Evolutionary conservation across 495 filamentous ascomycete species (phyloP), one percentile per base, ranked within the genome.

Genomic region (Letharia columbiana): DNA sequence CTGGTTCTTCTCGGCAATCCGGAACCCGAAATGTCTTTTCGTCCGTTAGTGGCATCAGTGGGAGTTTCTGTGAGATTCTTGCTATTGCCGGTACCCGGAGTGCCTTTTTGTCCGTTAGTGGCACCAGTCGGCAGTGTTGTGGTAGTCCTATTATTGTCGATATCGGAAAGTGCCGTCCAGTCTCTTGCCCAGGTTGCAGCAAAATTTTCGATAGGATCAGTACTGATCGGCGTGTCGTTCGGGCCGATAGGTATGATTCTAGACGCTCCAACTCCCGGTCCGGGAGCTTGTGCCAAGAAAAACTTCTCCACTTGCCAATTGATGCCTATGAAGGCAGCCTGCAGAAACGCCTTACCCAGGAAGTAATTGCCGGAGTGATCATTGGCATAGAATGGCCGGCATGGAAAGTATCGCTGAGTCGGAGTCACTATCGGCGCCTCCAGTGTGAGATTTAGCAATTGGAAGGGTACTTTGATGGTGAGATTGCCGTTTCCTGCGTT

Each of bases 291-390:
- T 8, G 79, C 81, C 23, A 83, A 71, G 70, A 77, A 83, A 75
- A 76, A 82, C 17, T 67, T 75, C 12, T 77, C 76, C n/a, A 69
- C 62, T 42, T 66, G 71, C 76, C 77, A 83, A 72, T 84, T 83
- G 9, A 77, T 76, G 20, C 80, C 83, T 1, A 85, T 65, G 64
- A 85, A 85, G 9, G 83, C 80, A 35, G 81, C 82, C 68, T 87
- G 84, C 17, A 86, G 68, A 62, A 87, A 86, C 3, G 83, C 77
- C 35, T 84, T 76, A 2, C 83, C 83, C 42, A 86, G 78, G 12
- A 68, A 69, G 50, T 75, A 82, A 8, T 35, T 47, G 31, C 66
- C 66, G 31, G 68, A 57, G 1, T 57, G 44, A 35, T 73, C 52
- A 20, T 35, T 47, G 1, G 69, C 73, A 8, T 56, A 39, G 33